Evolutionary conservation across 345 rosid genomes (phyloP), one percentile per base, ranked within the genome.

Genomic region (Barbarea vulgaris): DNA sequence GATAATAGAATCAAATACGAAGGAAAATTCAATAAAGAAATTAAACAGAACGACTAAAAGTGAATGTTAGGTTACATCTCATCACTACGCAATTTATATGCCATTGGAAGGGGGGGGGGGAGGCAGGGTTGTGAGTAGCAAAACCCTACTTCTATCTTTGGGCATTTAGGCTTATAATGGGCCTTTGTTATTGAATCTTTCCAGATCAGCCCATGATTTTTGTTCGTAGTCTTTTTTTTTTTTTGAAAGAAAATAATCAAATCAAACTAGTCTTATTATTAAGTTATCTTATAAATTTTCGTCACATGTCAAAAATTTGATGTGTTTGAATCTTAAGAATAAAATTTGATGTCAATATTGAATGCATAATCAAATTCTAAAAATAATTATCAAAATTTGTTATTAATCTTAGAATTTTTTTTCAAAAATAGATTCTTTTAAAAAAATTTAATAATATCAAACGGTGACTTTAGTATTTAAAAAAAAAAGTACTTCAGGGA

Each of bases 71-170:
- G 41, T 6, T 54, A 7, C 1, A 0, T 4, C 9, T 13, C 17
- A 25, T 25, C 17, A 18, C 42, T 9, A 18, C 30, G 5, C 22
- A 0, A 56, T 67, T 25, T 75, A 75, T 75, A 75, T 37, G 61
- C 6, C 18, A 47, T 0, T 58, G 44, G 21, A 19, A 41, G 77
- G 53, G 9, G 64, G 53, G 9, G 64, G 30, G 30, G 34, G 57
- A 55, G 14, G 34, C 36, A 18, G 74, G 3, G 19, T 18, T 55
- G 33, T 3, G 25, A 6, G 64, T 53, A 31, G 8, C 6, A 5
- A 67, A 67, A 50, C 73, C 79, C 79, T 75, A 75, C 27, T 10
- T 58, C 34, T 19, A 15, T 48, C 14, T 58, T 75, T 58, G 67
- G 64, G 30, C 4, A 30, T 15, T 3, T 28, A n/a, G 56, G 27